phyloP scores from a whole-genome alignment of 2,329 filamentous ascomycete genomes.

The Penicillium sp. region DNA sequence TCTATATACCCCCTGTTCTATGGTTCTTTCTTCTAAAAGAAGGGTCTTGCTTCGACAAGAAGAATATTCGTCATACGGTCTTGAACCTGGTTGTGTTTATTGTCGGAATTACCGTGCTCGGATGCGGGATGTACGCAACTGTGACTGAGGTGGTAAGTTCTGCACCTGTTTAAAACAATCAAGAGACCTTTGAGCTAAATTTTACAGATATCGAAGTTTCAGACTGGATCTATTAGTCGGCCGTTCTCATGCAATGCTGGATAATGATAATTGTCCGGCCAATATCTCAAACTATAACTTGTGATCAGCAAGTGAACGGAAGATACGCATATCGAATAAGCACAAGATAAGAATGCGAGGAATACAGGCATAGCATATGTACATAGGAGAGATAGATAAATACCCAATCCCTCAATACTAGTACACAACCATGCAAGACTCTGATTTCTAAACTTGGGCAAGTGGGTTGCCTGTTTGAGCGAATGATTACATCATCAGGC shows the following conservation, averaged over 20 bases:
- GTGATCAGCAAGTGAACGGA: not conserved
- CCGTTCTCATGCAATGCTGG: conserved; percentile 8
- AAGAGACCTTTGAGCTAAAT: not conserved
- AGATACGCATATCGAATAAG: too few species aligned
- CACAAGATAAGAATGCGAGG: too few species aligned
- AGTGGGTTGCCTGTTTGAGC: not conserved
- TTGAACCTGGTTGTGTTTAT: conserved; percentile 8
- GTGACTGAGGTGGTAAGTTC: conserved; percentile 5
- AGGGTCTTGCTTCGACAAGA: conserved; percentile 5
- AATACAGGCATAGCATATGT: too few species aligned
- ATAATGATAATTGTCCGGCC: too few species aligned
- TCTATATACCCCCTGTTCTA: conserved; percentile 62
- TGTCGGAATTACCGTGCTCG: conserved; percentile 5
- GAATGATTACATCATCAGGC: not conserved
- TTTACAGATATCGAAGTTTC: conserved; percentile 4
- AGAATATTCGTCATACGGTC: conserved; percentile 1
- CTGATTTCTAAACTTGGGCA: not conserved
- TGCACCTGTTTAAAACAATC: not conserved
- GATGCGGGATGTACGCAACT: conserved; percentile 9
- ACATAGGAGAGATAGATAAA: too few species aligned
- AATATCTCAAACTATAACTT: too few species aligned
- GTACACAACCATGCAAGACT: too few species aligned
- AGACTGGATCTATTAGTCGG: conserved; percentile 2
- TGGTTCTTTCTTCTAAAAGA: conserved; percentile 29
- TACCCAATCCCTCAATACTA: too few species aligned